Evolutionary conservation across 495 filamentous ascomycete genomes (phyloP).

Genomic region (Rhypophila decipiens): DNA sequence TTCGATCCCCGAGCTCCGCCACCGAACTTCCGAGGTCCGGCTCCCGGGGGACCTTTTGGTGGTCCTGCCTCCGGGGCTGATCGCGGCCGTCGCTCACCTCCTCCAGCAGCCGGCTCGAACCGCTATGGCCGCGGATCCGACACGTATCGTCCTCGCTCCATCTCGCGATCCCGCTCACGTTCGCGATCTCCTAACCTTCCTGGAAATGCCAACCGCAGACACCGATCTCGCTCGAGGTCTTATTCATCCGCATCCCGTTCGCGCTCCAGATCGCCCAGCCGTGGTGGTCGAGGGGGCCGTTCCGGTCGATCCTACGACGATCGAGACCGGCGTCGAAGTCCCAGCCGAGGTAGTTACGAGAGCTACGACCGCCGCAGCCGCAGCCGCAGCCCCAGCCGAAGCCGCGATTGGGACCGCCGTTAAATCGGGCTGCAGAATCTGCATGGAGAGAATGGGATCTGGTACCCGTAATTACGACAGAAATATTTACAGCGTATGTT

Average conservation of each 20-base stretch:
- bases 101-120: slow-evolving; percentile 25
- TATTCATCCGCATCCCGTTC: slow-evolving; percentile 41
- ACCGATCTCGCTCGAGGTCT: slow-evolving; percentile 47
- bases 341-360: slow-evolving; percentile 57
- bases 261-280: slow-evolving; percentile 42
- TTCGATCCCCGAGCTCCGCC: slow-evolving; percentile 39
- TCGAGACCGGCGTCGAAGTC: slow-evolving; percentile 47
- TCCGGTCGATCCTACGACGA: slow-evolving; percentile 34
- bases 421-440: too few species aligned
- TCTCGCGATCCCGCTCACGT: slow-evolving; percentile 42
- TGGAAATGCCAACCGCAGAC: slow-evolving; percentile 25
- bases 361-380: slow-evolving; percentile 24
- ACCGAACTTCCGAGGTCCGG: slow-evolving; percentile 28
- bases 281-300: slow-evolving; percentile 36
- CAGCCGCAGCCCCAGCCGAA: slow-evolving; percentile 21
- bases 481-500: too few species aligned
- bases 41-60: slow-evolving; percentile 18
- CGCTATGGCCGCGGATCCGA: slow-evolving; percentile 42
- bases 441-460: too few species aligned
- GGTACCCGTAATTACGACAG: too few species aligned
- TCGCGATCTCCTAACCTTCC: slow-evolving; percentile 28
- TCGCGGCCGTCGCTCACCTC: slow-evolving; percentile 25
- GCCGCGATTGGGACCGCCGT: slow-evolving; percentile 17
- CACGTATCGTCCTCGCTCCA: slow-evolving; percentile 45
- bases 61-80: slow-evolving; percentile 18